Evolutionary conservation across 2,329 filamentous ascomycete species (phyloP), one percentile per base, ranked within the genome.

Genomic region (Epichloe baconii): DNA sequence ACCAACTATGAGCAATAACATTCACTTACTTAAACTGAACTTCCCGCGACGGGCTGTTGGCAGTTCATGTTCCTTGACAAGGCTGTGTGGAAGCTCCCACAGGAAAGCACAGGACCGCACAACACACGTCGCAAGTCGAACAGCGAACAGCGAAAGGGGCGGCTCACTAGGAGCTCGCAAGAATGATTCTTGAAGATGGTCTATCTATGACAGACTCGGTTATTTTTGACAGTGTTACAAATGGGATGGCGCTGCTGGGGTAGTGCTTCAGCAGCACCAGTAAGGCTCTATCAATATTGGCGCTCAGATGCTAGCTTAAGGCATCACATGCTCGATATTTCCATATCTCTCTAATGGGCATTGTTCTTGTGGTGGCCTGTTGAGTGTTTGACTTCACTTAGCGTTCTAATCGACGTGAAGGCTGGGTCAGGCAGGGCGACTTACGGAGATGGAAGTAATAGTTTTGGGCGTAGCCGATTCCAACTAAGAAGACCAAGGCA

Each of bases 301-400:
- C 61, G 50, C 59, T 36, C 15, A 37, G 19, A 21, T 49, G n/a
- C 31, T 14, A 31, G 34, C 21, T 36, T 38, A 42, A 41, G 23
- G 12, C 34, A 45, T 19, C 12, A 36, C 35, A 37, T 36, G 21
- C 36, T 11, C 52, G 15, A 8, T 17, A 21, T 34, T n/a, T 40
- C 12, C 31, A 49, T 50, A 50, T 47, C 54, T 52, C 43, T 67
- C 76, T 94, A 98, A 79, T 98, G 93, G 64, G 88, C 87, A 73
- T 98, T 94, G 86, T 98, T 97, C 87, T 98, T 98, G 86, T 97
- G 91, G 82, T 98, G 91, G 65, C 93, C 93, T 98, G 62, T 50
- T 49, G 41, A 8, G 23, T n/a, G 36, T 48, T 12, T 21, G 7
- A 34, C 14, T n/a, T 35, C 47, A 46, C 37, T 46, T 50, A 37